Conservation (phyloP, 768 basidiomycete species). For the Exidia glandulosa region DNA sequence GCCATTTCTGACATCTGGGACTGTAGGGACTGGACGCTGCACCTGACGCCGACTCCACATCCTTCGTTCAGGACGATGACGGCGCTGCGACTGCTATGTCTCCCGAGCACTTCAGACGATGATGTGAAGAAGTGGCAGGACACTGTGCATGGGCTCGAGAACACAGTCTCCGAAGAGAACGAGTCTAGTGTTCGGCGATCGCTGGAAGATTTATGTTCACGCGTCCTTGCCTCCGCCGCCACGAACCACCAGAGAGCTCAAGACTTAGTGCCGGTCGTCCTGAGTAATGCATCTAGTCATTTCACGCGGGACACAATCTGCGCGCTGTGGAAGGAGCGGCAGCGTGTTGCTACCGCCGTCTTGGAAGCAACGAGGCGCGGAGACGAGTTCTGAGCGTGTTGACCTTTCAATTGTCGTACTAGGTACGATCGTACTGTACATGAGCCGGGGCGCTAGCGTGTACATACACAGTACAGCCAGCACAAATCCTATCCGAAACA, state of each 20-base stretch:
- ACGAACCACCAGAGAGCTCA: too few relatives aligned
- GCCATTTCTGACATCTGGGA: neutral
- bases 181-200: too few relatives aligned
- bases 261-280: too few relatives aligned
- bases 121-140: neutral
- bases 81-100: slow-evolving; percentile 55
- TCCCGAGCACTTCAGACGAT: slow-evolving; percentile 23
- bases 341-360: neutral
- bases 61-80: slow-evolving; percentile 75
- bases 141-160: neutral
- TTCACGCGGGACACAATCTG: neutral
- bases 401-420: too few relatives aligned
- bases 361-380: neutral
- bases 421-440: too few relatives aligned
- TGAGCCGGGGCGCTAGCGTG: too few relatives aligned
- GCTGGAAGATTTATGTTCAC: too few relatives aligned
- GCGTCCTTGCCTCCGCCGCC: too few relatives aligned
- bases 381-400: neutral
- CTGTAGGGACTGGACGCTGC: slow-evolving; percentile 69
- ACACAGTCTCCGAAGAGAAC: too few relatives aligned
- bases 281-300: too few relatives aligned
- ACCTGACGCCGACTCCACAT: slow-evolving; percentile 45
- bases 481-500: neutral
- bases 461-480: too few relatives aligned
- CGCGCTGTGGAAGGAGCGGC: slow-evolving; percentile 1